These are phyloP conservation scores for Jaminaea rosea DNA, from an alignment of 1,284 basidiomycete species.

Conservation along the genomic window DNA sequence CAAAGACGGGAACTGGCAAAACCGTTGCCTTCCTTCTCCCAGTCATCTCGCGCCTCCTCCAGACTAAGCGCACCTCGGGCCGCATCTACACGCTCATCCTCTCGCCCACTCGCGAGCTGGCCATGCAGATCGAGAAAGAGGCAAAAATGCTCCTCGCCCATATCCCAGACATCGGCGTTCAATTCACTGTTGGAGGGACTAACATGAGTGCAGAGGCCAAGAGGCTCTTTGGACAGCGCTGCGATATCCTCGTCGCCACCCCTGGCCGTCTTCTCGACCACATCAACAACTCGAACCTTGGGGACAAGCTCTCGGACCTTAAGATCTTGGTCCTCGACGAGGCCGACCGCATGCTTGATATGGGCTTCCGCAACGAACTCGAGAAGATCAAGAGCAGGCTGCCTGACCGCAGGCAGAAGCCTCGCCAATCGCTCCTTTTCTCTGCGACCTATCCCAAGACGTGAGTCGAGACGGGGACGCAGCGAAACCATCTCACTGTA, in stretches of 20 bases:
- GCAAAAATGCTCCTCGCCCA: conserved; percentile 30
- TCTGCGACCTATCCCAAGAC: conserved; percentile 51
- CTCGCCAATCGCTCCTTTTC: conserved; percentile 51
- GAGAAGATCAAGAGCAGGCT: conserved; percentile 44
- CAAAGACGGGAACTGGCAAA: conserved; percentile 90
- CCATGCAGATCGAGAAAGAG: conserved; percentile 47
- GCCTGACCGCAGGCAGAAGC: conserved; percentile 31
- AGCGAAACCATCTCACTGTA: too few species aligned
- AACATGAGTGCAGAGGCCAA: conserved; percentile 47
- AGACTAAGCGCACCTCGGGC: conserved; percentile 19
- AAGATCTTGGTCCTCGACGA: conserved; percentile 51
- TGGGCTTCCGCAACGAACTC: conserved; percentile 39
- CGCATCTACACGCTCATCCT: conserved; percentile 48
- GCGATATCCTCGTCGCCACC: conserved; percentile 51
- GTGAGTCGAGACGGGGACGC: too few species aligned
- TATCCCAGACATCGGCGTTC: conserved; percentile 34
- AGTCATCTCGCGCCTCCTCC: conserved; percentile 58
- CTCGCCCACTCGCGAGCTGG: conserved; percentile 52
- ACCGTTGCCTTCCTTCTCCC: conserved; percentile 83
- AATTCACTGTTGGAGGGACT: conserved; percentile 51
- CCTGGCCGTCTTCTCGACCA: conserved; percentile 53
- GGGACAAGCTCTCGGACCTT: conserved; percentile 34
- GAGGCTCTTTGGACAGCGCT: conserved; percentile 29
- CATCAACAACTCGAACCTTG: conserved; percentile 48
- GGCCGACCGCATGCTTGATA: conserved; percentile 51